Evolutionary conservation across 331 rosid species (phyloP), one percentile per base, ranked within the genome.

Genomic region (Malus hybrid): DNA sequence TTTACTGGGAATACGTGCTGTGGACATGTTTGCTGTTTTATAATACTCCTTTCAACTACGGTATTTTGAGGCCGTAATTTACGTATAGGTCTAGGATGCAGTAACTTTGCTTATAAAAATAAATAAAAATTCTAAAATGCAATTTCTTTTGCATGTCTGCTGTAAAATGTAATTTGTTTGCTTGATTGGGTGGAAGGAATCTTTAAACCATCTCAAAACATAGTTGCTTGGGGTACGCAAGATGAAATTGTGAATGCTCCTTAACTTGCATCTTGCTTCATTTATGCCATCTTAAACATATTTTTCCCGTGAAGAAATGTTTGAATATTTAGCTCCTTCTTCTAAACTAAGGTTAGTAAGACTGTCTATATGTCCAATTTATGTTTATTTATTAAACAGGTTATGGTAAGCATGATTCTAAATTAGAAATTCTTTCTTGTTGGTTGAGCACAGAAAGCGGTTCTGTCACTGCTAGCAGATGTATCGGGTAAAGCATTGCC

Each of bases 371-470:
- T 70, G 63, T 71, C 44, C 32, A 46, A 74, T 7, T 74, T 73
- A 15, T 62, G 20, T 61, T 67, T 77, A 60, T 71, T 70, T 75
- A 34, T 48, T 42, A 13, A 66, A 56, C 60, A 67, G 65, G 53
- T 65, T 53, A 46, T 57, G 52, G 60, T 46, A 53, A 67, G 60
- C 61, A 66, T 75, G 58, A 56, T 67, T 73, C 86, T 73, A 67
- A 84, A 77, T 78, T 86, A 68, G 74, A 53, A 75, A 58, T 69
- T 55, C 28, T 72, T 63, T 79, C 76, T 85, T 82, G 30, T 74
- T 86, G 77, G 72, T 84, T 71, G 75, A 70, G 79, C 69, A 82
- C 97, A 95, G 99, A 95, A 95, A 95, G 99, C 97, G 24, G 97
- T 95, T 85, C 88, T 95, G 83, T 87, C 96, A 72, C 87, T 95